Base-by-base conservation (phyloP, 2,329 filamentous ascomycete species). In the Aspergillus aculeatinus region DNA sequence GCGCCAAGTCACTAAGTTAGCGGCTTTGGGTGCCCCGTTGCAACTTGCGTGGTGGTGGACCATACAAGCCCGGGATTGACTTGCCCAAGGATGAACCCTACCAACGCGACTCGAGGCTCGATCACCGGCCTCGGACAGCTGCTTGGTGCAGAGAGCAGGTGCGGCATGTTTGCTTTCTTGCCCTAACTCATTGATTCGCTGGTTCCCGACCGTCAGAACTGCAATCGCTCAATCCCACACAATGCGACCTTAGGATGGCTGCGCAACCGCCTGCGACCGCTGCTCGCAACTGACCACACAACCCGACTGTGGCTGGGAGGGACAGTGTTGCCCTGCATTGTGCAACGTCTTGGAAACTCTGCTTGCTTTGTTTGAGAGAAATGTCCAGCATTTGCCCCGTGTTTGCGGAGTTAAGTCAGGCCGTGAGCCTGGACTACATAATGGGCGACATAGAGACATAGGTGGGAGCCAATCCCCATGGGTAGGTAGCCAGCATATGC, bases 341-440 rank as follows among this genome's bases (percentile, higher is more conserved):
- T 48, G 33, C 27, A 23, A 39, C 53, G 10, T 55, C 11, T 21
- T 55, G 53, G 16, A 55, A 35, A 23, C 44, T 55, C 39, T 44
- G 39, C 39, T 48, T 35, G 11, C 53, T 33, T 55, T 29, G 23
- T 29, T 21, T 16, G 19, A 3, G 25, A 5, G 11, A 44, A n/a
- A 9, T 9, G 16, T 25, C 35, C 6, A 5, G n/a, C n/a, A 31
- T 48, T 29, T 10, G 2, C 23, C 2, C n/a, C 27, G 6, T 16
- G 27, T 23, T 19, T 48, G 16, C 44, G 29, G 53, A 55, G 44
- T 55, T 48, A 25, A 55, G 11, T 48, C 53, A 55, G 35, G n/a
- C 53, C 53, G 53, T 47, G 39, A 23, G 25, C 19, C 25, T 47
- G 52, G 25, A 47, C 31, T 44, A 31, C 47, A 55, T 48, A 11